Conservation (phyloP, 1,284 basidiomycete genomes). For the Pseudozyma pruni region DNA sequence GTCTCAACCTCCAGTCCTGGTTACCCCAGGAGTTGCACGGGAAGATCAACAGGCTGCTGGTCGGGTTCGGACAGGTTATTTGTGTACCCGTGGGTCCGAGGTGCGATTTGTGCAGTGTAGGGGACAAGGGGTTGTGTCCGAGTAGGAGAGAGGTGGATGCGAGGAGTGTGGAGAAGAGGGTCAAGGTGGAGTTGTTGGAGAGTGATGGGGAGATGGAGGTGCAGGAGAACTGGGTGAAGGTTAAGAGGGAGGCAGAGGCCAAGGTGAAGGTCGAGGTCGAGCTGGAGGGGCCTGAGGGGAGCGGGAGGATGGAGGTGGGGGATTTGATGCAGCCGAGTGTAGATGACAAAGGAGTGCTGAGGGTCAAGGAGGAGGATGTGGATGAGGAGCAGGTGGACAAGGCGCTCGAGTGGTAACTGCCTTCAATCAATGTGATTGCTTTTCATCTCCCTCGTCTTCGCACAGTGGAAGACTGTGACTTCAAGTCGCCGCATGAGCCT, state of each 20-base stretch:
- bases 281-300: slow-evolving; percentile 11
- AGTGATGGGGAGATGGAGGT: slow-evolving; percentile 7
- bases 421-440: background rate
- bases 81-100: slow-evolving; percentile 84
- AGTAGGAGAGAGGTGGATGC: slow-evolving; percentile 49
- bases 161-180: slow-evolving; percentile 43
- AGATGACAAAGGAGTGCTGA: background rate
- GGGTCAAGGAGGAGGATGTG: slow-evolving; percentile 21
- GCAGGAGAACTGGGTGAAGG: slow-evolving; percentile 26
- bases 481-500: slow-evolving; percentile 26
- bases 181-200: slow-evolving; percentile 33
- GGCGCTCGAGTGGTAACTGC: slow-evolving; percentile 42
- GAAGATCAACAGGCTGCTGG: slow-evolving; percentile 62
- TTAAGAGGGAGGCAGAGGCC: background rate
- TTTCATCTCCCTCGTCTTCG: background rate
- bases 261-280: slow-evolving; percentile 35
- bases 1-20: slow-evolving; percentile 63
- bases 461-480: too few relatives aligned
- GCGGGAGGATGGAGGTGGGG: background rate
- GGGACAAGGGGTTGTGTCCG: slow-evolving; percentile 49
- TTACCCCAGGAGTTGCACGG: slow-evolving; percentile 55
- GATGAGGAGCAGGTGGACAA: slow-evolving; percentile 15
- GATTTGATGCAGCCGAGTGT: slow-evolving; percentile 4
- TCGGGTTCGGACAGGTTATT: slow-evolving; percentile 76
- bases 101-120: slow-evolving; percentile 73